Evolutionary conservation across 2,329 filamentous ascomycete species (phyloP).

Genomic region (Hypoxylon sp.): DNA sequence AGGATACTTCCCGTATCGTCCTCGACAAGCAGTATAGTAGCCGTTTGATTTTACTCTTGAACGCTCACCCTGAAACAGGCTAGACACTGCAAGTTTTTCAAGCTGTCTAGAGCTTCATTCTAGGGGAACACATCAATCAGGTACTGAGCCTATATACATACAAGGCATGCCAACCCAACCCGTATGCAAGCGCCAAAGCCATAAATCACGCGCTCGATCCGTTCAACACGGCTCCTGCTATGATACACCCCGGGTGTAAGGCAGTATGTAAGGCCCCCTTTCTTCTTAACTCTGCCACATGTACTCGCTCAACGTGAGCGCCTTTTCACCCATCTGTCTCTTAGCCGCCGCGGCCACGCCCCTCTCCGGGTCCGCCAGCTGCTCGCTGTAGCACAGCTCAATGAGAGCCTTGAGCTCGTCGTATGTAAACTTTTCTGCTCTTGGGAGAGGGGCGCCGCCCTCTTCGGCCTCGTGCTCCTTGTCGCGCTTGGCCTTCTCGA

Average conservation of each 20-base stretch:
- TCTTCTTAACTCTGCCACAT: conserved; percentile 69
- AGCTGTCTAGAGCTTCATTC: neutral
- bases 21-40: too few species aligned
- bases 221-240: neutral
- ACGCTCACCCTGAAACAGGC: too few species aligned
- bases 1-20: neutral
- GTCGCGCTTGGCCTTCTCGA: conserved; percentile 65
- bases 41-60: too few species aligned
- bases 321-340: conserved; percentile 73
- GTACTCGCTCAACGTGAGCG: conserved; percentile 74
- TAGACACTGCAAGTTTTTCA: too few species aligned
- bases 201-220: conserved; percentile 1
- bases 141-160: neutral
- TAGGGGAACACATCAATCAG: neutral
- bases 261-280: conserved; percentile 13
- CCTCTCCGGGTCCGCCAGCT: conserved; percentile 70
- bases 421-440: conserved; percentile 63
- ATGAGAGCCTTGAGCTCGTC: conserved; percentile 72
- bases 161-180: neutral
- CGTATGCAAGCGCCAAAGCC: neutral
- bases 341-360: conserved; percentile 72
- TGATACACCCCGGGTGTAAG: neutral
- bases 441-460: conserved; percentile 46
- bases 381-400: conserved; percentile 74
- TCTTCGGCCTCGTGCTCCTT: conserved; percentile 42